Evolutionary conservation across 345 rosid species (phyloP), one percentile per base, ranked within the genome.

Genomic region (Laguncularia racemosa): DNA sequence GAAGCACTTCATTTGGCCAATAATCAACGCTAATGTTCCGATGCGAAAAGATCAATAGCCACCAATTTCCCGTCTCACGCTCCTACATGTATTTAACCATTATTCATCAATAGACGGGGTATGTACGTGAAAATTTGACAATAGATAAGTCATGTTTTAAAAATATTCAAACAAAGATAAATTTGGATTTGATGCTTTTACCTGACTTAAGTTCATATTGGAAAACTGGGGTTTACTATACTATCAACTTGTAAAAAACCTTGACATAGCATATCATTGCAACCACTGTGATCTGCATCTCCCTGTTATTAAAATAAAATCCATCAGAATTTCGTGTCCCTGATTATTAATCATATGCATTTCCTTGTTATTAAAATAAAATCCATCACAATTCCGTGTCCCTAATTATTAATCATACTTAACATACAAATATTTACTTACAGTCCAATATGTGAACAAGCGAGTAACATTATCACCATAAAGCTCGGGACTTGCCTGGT

Each of bases 361-460:
- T 40, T 20, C 43, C 55, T 40, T 21, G 40, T 52, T 2, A 23
- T 23, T 23, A 23, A 1, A 26, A 16, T 20, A 52, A 16, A 52
- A 21, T 16, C 16, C 43, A 14, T 38, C 12, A 14, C 13, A 33
- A 33, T 4, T 4, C 4, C 1, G 9, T 33, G 40, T 33, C 12
- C 33, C 28, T 23, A 23, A 23, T 23, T n/a, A n/a, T n/a, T n/a
- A n/a, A n/a, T n/a, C 20, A 6, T 13, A 52, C 10, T 23, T 4
- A 23, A 20, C 16, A 0, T 20, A 14, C n/a, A 23, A 20, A 26
- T 52, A 13, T 12, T 4, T 9, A 21, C 43, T 21, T 20, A 60
- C 64, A 19, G 50, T 60, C 56, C 64, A 60, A 10, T 17, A 43
- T 14, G 56, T 20, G 55, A 50, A 60, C 20, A 61, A 14, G 12